Base-by-base conservation (phyloP, 2,329 filamentous ascomycete genomes). In the Fusarium papillatum region DNA sequence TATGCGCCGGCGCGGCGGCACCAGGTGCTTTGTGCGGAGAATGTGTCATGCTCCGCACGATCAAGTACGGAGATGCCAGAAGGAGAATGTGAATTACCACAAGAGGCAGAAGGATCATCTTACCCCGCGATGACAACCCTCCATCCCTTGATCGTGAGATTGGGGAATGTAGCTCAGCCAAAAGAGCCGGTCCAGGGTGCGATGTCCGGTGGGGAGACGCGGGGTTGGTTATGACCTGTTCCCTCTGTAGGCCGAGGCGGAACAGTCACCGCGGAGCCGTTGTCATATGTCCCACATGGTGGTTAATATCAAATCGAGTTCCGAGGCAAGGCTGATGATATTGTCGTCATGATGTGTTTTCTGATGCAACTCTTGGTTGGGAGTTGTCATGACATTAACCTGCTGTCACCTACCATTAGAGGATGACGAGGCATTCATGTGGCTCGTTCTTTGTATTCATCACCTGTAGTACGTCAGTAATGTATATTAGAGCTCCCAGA, bases 171-270 rank as follows among this genome's bases (percentile, higher is more conserved):
- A 69, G 60, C 29, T 64, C 31, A 36, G 53, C 64, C 22, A 65
- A 69, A 43, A 59, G 64, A 53, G 71, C 61, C 71, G 22, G 26
- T 59, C 39, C 60, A 70, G 61, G 53, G 70, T 34, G 64, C 57
- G 11, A 64, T 39, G 57, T 67, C 59, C 39, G 60, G 70, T 72
- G 59, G 69, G 50, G 64, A 76, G 60, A 62, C 55, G 64, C 57
- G 71, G 70, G 66, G 66, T 63, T 55, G 14, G 22, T 39, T 39
- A 72, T 75, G 64, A 64, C 69, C 55, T 72, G 67, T 77, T 77
- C 55, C 36, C 46, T 64, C 41, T 63, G 38, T 59, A 76, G 26
- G 48, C 64, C 66, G 73, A 67, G 50, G 48, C 60, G 36, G 61
- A 64, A 66, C 38, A 22, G 67, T 31, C 29, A 31, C 34, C 31